Evolutionary conservation across 2,329 filamentous ascomycete species (phyloP), one percentile per base, ranked within the genome.

Genomic region (Aspergillus fumigatiaffinis): DNA sequence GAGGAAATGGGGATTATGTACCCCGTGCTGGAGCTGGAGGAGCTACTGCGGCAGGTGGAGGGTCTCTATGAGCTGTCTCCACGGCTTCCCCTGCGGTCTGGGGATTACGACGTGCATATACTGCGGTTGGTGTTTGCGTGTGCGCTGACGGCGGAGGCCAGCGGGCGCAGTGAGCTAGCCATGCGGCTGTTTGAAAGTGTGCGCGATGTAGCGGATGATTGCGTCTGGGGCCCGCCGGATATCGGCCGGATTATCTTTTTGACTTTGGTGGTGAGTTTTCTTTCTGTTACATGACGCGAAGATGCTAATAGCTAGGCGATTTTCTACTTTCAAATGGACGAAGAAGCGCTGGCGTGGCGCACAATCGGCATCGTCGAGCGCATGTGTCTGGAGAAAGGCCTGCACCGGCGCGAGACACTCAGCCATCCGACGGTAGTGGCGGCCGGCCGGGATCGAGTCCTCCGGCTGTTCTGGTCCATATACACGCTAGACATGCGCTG

Each of bases 1-100:
- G 91, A 96, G 65, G 92, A 96, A 70, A 87, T 94, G 72, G 90
- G 90, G 32, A 84, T 92, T 65, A 94, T 96, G 90, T 96, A 95
- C 69, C 92, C 92, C 0, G 85, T 96, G 3, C 70, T 95, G 50
- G 84, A 90, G 60, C 86, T 94, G 28, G 82, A 88, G 59, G 61
- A 81, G 55, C 78, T 94, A 32, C 83, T 91, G 48, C 77, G 79
- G 4, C 89, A 96, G 70, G 87, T 88, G 1, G 84, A 84, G 7
- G 67, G 54, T 76, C 79, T 62, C 76, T 94, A 60, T 83, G 89
- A 52, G 74, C 29, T 12, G 29, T 32, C 12, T 5, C 29, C 29
- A 4, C 29, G 29, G 5, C 29, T 35, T 14, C 12, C 12, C 29
- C 29, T 35, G 12, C 29, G 12, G 29, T 14, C 29, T 14, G 29